phyloP scores from a whole-genome alignment of 352 stramenopile species.

The Pythium aphanidermatum region DNA sequence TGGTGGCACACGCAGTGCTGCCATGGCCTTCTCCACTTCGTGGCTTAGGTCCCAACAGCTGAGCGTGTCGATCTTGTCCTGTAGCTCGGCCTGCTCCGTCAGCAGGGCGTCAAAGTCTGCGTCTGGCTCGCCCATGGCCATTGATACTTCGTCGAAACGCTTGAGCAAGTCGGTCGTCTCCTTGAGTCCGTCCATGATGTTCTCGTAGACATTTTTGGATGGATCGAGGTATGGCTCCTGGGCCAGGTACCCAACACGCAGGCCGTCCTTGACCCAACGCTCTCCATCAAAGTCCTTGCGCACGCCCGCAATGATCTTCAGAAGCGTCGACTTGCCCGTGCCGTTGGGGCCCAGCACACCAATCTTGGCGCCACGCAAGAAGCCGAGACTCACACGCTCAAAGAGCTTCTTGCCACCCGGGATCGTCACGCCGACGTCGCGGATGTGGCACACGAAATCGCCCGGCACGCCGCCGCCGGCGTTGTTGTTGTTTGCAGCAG shows the following conservation, averaged over 20 bases:
- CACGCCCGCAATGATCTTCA: conserved; percentile 95
- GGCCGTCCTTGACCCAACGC: conserved; percentile 79
- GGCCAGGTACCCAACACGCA: conserved; percentile 83
- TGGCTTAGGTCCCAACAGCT: conserved; percentile 79
- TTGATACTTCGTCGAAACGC: conserved; percentile 83
- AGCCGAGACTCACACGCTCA: conserved; percentile 67
- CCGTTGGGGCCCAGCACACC: conserved; percentile 95
- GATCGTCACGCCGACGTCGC: conserved; percentile 72
- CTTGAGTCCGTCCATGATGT: conserved; percentile 87
- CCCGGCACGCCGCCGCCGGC: conserved; percentile 68
- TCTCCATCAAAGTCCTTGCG: conserved; percentile 81
- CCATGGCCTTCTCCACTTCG: conserved; percentile 83
- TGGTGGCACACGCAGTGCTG: conserved; percentile 64
- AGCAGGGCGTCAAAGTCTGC: conserved; percentile 86
- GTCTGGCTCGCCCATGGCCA: conserved; percentile 87
- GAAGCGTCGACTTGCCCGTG: conserved; percentile 93
- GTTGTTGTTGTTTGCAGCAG: conserved; percentile 32
- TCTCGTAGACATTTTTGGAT: conserved; percentile 84
- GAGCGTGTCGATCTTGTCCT: conserved; percentile 82
- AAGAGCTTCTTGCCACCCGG: conserved; percentile 82
- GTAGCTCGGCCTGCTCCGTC: conserved; percentile 79
- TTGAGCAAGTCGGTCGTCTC: conserved; percentile 74
- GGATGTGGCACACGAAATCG: conserved; percentile 80
- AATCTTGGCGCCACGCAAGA: conserved; percentile 91
- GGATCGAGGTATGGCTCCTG: conserved; percentile 85